Evolutionary conservation across 2,329 filamentous ascomycete genomes (phyloP).

Genomic region (Cercospora zeae-maydis): DNA sequence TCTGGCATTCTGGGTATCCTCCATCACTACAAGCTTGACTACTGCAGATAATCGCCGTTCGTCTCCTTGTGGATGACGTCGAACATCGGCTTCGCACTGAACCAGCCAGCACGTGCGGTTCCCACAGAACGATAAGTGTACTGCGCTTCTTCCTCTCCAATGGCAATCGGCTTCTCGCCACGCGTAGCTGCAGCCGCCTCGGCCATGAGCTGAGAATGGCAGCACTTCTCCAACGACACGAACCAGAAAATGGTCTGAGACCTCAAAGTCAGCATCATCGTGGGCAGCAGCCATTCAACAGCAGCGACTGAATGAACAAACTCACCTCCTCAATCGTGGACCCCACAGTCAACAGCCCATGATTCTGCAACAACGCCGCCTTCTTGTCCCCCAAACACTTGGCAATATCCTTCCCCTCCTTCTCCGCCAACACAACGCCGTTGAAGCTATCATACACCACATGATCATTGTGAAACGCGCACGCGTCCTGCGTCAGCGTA

Average conservation of each 20-base stretch:
- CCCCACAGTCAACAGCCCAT: slow-evolving; percentile 46
- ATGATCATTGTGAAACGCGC: slow-evolving; percentile 43
- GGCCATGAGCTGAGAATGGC: slow-evolving; percentile 47
- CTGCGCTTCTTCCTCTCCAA: slow-evolving; percentile 63
- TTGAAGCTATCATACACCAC: slow-evolving; percentile 46
- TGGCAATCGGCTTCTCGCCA: slow-evolving; percentile 62
- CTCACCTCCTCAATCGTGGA: slow-evolving; percentile 40
- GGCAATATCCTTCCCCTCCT: slow-evolving; percentile 47
- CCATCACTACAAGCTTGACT: neutral
- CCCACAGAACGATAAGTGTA: slow-evolving; percentile 67
- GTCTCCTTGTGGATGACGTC: slow-evolving; percentile 64
- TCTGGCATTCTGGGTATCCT: neutral
- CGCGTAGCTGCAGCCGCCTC: slow-evolving; percentile 60
- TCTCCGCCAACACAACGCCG: slow-evolving; percentile 45
- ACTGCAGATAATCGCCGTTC: slow-evolving; percentile 52
- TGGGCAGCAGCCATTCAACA: too few relatives aligned
- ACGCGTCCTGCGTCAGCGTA: slow-evolving; percentile 45
- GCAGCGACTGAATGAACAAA: neutral
- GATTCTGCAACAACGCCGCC: slow-evolving; percentile 43
- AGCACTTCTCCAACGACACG: slow-evolving; percentile 41
- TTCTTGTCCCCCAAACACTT: slow-evolving; percentile 41
- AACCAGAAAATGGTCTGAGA: slow-evolving; percentile 38
- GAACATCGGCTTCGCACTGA: slow-evolving; percentile 68
- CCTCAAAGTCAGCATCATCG: neutral
- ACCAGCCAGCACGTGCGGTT: slow-evolving; percentile 60